Conservation (phyloP, 371 early-diverging fungal genomes). For the Apophysomyces ossiformis region DNA sequence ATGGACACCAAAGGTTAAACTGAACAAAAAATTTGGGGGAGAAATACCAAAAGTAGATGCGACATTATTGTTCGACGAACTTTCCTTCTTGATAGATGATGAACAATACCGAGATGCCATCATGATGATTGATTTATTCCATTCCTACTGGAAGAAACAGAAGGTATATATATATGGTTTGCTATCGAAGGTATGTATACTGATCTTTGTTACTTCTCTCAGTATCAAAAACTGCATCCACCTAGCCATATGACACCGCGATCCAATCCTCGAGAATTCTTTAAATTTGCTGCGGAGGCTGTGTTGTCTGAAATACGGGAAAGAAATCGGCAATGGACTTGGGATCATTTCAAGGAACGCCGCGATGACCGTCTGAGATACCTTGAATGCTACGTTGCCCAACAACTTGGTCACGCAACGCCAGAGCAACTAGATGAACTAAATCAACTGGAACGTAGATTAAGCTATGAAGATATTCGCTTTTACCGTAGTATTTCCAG, state of each 20-base stretch:
- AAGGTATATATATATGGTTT: conserved; percentile 50
- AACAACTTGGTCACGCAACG: conserved; percentile 46
- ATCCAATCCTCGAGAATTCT: conserved; percentile 75
- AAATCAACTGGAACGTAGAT: conserved; percentile 62
- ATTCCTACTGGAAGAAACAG: conserved; percentile 68
- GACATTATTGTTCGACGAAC: conserved; percentile 74
- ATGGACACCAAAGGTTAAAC: conserved; percentile 31
- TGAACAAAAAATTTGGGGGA: conserved; percentile 59
- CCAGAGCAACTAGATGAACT: conserved; percentile 48
- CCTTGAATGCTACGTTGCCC: conserved; percentile 64
- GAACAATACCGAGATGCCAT: conserved; percentile 77
- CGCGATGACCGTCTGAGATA: conserved; percentile 74
- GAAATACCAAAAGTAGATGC: conserved; percentile 58
- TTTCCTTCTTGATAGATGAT: conserved; percentile 79
- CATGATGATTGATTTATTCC: conserved; percentile 72
- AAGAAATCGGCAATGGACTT: conserved; percentile 70
- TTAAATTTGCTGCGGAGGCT: conserved; percentile 78
- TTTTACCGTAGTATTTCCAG: conserved; percentile 76
- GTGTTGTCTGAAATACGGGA: conserved; percentile 80
- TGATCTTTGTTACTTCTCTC: not conserved
- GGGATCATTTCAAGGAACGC: conserved; percentile 74
- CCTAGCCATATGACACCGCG: conserved; percentile 64
- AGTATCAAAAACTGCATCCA: conserved; percentile 80
- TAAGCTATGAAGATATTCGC: conserved; percentile 80
- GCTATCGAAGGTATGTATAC: not conserved